A percentile compares a stretch with the other conserved stretches of the same genome.
phyloP scores from a whole-genome alignment of 495 filamentous ascomycete species.

The Hapsidospora chrysogenum region DNA sequence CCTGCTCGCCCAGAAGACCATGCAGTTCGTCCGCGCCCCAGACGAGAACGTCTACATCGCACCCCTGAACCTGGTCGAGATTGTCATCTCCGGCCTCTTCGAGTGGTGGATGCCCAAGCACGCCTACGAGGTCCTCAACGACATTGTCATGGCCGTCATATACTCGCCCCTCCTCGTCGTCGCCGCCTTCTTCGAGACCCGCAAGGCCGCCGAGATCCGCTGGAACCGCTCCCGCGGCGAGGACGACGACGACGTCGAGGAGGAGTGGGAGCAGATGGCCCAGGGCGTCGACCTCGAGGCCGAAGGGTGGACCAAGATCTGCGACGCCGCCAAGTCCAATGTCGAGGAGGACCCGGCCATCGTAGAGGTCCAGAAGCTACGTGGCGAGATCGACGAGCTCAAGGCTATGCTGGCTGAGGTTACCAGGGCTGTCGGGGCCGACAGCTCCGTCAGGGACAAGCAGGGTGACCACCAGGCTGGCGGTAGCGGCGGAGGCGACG shows the following conservation, averaged over 20 bases:
- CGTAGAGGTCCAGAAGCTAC: conserved; percentile 50
- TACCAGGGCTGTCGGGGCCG: conserved; percentile 19
- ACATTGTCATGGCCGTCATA: conserved; percentile 68
- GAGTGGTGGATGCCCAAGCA: conserved; percentile 81
- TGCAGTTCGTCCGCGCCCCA: conserved; percentile 89
- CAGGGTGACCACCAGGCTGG: conserved; percentile 1
- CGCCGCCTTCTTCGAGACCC: conserved; percentile 59
- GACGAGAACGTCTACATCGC: conserved; percentile 98
- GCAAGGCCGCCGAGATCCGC: conserved; percentile 47
- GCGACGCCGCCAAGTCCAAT: conserved; percentile 57
- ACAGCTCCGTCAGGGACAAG: too few species aligned
- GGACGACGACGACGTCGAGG: conserved; percentile 70
- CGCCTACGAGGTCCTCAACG: conserved; percentile 63
- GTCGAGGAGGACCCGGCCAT: conserved; percentile 54
- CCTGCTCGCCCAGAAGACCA: conserved; percentile 76
- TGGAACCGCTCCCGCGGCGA: conserved; percentile 64
- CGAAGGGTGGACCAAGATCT: conserved; percentile 65
- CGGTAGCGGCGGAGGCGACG: background rate
- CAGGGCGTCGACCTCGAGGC: conserved; percentile 57
- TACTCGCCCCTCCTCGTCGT: conserved; percentile 75
- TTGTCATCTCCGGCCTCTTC: conserved; percentile 59
- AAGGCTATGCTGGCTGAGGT: conserved; percentile 27
- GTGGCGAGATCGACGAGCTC: conserved; percentile 49
- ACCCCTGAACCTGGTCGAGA: conserved; percentile 86
- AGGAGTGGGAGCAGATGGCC: conserved; percentile 85